Base-by-base conservation (phyloP, 2,329 filamentous ascomycete species). In the Aureobasidium lini region DNA sequence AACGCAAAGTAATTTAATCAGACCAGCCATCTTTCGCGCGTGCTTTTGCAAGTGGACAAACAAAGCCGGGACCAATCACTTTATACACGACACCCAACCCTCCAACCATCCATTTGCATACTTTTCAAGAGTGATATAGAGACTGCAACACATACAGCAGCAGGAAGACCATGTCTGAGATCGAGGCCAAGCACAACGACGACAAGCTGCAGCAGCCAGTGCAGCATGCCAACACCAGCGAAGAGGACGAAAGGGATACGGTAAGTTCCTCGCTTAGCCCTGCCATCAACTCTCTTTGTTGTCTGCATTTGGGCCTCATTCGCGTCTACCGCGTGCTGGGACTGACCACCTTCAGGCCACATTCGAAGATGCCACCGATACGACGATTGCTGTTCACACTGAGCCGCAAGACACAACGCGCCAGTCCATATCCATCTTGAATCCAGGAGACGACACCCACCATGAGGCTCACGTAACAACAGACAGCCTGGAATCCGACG, bases 301-400 rank as follows among this genome's bases (percentile, higher is more conserved):
- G 50, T 10, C 50, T 60, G 48, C 39, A 32, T 50, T 42, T 29
- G 31, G 39, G 32, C 29, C 6, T n/a, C 23, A 42, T 49, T 11
- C 34, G 54, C 54, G 16, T 32, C 7, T 34, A 9, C n/a, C 4
- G n/a, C n/a, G 10, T 52, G 15, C 34, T 18, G 15, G 9, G n/a
- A 18, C 37, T 59, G 47, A 52, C 15, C 18, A 15, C 18, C 15
- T 6, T 36, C 70, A 90, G 86, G 87, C 92, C 67, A 83, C 82
- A 15, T 95, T 95, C 69, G 90, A 95, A 75, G 90, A 96, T 78
- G 90, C 89, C 59, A 77, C 84, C 66, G 87, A 89, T 72, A 82
- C 79, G 53, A 64, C 68, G 16, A 66, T 65, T 44, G 65, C 66
- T 42, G 66, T 64, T 28, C 50, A 57, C 54, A 62, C 36, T 53